Evolutionary conservation across 2,329 filamentous ascomycete species (phyloP), one percentile per base, ranked within the genome.

Genomic region (Aspergillus pseudoglaucus): DNA sequence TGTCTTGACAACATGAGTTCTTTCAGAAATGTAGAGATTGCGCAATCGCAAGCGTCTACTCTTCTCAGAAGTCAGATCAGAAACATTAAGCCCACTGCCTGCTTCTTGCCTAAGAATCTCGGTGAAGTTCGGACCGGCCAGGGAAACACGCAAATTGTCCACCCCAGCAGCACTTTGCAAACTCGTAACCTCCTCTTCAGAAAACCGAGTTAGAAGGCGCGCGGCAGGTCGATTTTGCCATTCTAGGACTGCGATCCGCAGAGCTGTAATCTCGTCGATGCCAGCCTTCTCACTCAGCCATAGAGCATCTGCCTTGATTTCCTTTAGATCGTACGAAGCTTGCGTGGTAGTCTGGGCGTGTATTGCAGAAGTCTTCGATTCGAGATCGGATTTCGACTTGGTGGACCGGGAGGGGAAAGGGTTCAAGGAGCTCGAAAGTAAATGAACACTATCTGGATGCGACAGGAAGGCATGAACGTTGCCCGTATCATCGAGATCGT

Each of bases 331-430:
- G 63, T 85, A 88, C 48, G 80, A 80, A 37, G 80, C 78, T 58
- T 80, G 81, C 10, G 80, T 74, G 4, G 80, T 80, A 15, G 86
- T 82, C 1, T 88, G 82, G 43, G 90, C 81, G 64, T 95, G 86
- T 52, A 96, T 94, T 4, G 90, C 87, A 18, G 90, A 87, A 1
- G 88, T 95, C 68, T 85, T 90, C 17, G 87, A 87, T 51, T 94
- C 87, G 62, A 94, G 94, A 15, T 80, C 79, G 55, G 80, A 76
- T 67, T 84, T 87, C 25, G 85, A 80, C 59, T 81, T 75, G 45
- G 81, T 64, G 54, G 79, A 82, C 1, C 84, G 75, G 53, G 76
- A 60, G 49, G 79, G 72, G 66, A 91, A 95, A 38, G 84, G 82
- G 53, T 77, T 77, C 60, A 83, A 77, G 22, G 88, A 85, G 47